Evolutionary conservation across 1,284 basidiomycete species (phyloP), one percentile per base, ranked within the genome.

Genomic region (Cutaneotrichosporon mucoides): DNA sequence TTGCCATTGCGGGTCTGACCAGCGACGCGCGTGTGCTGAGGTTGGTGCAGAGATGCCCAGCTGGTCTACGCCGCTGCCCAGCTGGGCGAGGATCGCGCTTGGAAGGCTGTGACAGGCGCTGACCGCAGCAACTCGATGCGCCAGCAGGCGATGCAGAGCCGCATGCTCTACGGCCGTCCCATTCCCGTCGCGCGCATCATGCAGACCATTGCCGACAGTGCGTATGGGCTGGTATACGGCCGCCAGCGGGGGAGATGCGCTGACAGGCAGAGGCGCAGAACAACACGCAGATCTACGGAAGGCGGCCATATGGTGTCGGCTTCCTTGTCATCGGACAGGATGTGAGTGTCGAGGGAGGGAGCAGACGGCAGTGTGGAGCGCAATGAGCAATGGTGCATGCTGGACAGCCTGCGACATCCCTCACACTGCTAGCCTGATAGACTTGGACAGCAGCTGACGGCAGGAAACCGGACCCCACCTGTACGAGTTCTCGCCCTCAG

Each of bases 261-360:
- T 56, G 35, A 47, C 61, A 11, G 63, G 7, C 76, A 94, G 92
- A 94, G 85, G 96, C 96, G 0, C 96, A 99, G 80, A 89, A 93
- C 55, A 99, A 99, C 80, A 99, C 96, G 0, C 96, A 99, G 81
- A 90, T 97, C 78, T 99, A 99, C 76, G 96, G 96, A 61, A 86
- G 92, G 68, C 84, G 96, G 61, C 96, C 96, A 5, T 99, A 99
- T 72, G 96, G 96, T 76, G 96, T 99, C 7, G 96, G 96, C 33
- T 97, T 99, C 83, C 87, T 99, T 57, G 93, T 99, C 66, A 90
- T 96, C 68, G 96, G 96, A 7, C 86, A 90, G 73, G 96, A 99
- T 79, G 81, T 82, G 59, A 66, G 79, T 38, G 15, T 3, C n/a
- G n/a, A n/a, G n/a, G n/a, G n/a, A n/a, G n/a, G n/a, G n/a, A n/a